Evolutionary conservation across 768 basidiomycete genomes (phyloP), one percentile per base, ranked within the genome.

Genomic region (Mycena latifolia): DNA sequence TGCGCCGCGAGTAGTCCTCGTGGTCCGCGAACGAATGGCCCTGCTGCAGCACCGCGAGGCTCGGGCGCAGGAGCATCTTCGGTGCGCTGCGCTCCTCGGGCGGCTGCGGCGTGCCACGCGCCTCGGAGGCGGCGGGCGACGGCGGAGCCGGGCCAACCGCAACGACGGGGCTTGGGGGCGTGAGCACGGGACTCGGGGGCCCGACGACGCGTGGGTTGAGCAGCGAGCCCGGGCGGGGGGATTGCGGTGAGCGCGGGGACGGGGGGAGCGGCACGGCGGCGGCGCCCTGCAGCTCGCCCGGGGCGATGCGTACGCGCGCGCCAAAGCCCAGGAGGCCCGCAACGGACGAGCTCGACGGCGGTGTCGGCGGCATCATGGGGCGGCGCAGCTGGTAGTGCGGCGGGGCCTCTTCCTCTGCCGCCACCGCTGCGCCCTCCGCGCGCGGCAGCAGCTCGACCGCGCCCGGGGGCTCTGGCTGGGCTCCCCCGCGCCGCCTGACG

Each of bases 1-100:
- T 64, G 5, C 55, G 63, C 29, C 63, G 37, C 39, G 63, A 57
- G 33, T 64, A 64, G 17, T 64, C 63, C 24, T 64, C 48, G 20
- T 53, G 39, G 33, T 64, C 63, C 25, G 17, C 48, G 15, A 50
- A 57, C 24, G 48, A 39, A 4, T 39, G 37, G 47, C 37, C 43
- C 43, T 56, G 20, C 55, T 64, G 63, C 48, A 57, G 20, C 24
- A 52, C 63, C 37, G 63, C 55, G 12, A 64, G 63, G 28, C 55
- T 64, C 22, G 63, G 63, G 25, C 63, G 55, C 9, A 64, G 50
- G 4, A 64, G 55, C 22, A 15, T 8, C 27, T 12, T 25, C 24
- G 55, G 55, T 5, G 55, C 17, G 8, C 33, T 14, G 8, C 8
- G 8, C 4, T 22, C 31, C 11, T 47, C 22, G 22, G 31, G 43